phyloP scores from a whole-genome alignment of 805 yeast species.

The Pichia phayaonensis region DNA sequence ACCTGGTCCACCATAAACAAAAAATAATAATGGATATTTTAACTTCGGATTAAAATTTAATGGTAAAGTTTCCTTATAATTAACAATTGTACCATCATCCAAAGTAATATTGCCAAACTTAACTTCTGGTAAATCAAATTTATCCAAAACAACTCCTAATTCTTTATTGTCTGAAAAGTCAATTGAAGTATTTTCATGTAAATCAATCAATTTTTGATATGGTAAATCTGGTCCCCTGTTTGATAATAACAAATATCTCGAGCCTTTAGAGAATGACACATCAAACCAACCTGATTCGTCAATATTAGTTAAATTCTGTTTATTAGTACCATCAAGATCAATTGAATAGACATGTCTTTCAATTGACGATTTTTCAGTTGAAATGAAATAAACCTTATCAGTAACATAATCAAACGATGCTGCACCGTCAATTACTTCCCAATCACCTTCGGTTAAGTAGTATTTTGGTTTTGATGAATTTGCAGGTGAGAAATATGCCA shows the following conservation, averaged over 20 bases:
- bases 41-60: conserved; percentile 50
- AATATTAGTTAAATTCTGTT: conserved; percentile 41
- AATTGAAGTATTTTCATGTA: conserved; percentile 33
- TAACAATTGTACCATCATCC: conserved; percentile 31
- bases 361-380: conserved; percentile 69
- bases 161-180: conserved; percentile 41
- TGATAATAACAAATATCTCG: conserved; percentile 60
- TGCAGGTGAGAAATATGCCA: conserved; percentile 79
- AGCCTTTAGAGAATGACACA: conserved; percentile 73
- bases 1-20: conserved; percentile 93
- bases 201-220: conserved; percentile 60
- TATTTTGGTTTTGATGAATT: conserved; percentile 39
- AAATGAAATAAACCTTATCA: conserved; percentile 54
- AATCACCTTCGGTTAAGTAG: conserved; percentile 65
- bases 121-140: conserved; percentile 52
- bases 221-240: conserved; percentile 80
- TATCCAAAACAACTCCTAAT: conserved; percentile 30
- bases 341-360: conserved; percentile 82
- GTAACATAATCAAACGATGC: conserved; percentile 49
- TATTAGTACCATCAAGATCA: conserved; percentile 40
- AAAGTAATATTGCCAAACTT: conserved; percentile 46
- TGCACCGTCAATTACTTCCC: conserved; percentile 85
- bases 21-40: conserved; percentile 81
- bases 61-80: conserved; percentile 74
- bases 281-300: conserved; percentile 55